Conservation (phyloP, 805 yeast genomes). For the Starmerella scarabaei region DNA sequence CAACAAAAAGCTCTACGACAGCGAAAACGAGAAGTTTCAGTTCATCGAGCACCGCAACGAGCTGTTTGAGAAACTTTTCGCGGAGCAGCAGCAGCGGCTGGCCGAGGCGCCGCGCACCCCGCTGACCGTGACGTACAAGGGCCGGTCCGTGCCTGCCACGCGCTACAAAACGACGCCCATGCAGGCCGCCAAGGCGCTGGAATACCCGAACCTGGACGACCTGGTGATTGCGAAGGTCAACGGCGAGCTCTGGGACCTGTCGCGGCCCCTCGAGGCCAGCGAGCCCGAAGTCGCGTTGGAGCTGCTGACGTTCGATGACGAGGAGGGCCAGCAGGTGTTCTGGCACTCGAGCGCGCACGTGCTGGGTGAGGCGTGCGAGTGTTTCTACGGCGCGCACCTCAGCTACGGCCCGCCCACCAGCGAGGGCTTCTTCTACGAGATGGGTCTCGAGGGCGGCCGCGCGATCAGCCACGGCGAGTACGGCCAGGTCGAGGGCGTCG, state of each 20-base stretch:
- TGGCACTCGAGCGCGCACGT: constrained; percentile 99
- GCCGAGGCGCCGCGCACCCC: constrained; percentile 50
- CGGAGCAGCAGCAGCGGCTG: constrained; percentile 58
- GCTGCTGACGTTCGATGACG: constrained; percentile 78
- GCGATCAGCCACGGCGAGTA: constrained; percentile 75
- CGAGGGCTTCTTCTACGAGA: constrained; percentile 95
- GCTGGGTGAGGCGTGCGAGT: constrained; percentile 94
- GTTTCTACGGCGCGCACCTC: constrained; percentile 88
- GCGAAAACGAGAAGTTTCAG: constrained; percentile 60
- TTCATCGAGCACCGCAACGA: constrained; percentile 68
- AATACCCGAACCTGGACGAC: constrained; percentile 78
- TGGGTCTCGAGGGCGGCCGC: constrained; percentile 67
- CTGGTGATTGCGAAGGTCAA: constrained; percentile 84
- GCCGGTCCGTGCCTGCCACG: constrained; percentile 60
- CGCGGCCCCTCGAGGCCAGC: constrained; percentile 78
- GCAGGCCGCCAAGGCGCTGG: constrained; percentile 69
- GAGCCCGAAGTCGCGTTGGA: constrained; percentile 39
- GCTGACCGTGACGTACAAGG: constrained; percentile 76
- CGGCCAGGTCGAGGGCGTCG: constrained; percentile 67
- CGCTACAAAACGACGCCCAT: constrained; percentile 86
- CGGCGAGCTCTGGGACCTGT: constrained; percentile 88
- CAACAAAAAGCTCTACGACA: constrained; percentile 17
- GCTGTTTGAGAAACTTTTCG: constrained; percentile 68
- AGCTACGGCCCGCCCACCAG: constrained; percentile 94
- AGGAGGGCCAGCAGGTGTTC: constrained; percentile 91